phyloP scores from a whole-genome alignment of 2,329 filamentous ascomycete species.

The Alternaria sp. region DNA sequence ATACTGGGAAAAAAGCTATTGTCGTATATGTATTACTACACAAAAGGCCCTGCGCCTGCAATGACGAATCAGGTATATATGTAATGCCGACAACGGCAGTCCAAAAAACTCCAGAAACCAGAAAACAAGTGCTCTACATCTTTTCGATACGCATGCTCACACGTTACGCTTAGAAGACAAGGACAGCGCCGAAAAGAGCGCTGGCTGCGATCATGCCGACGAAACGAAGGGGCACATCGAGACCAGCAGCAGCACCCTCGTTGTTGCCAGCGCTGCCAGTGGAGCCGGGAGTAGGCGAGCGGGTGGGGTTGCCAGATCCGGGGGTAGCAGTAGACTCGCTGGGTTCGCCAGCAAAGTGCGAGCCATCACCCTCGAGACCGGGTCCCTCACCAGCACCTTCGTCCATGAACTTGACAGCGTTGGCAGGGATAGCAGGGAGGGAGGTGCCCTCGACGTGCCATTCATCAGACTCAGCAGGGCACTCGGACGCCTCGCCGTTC shows the following conservation, averaged over 20 bases:
- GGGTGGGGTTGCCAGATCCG: slow-evolving; percentile 39
- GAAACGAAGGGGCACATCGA: slow-evolving; percentile 42
- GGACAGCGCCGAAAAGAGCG: slow-evolving; percentile 41
- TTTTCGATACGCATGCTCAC: slow-evolving; percentile 9
- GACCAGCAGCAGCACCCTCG: slow-evolving; percentile 30
- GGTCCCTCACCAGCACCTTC: slow-evolving; percentile 65
- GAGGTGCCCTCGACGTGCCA: slow-evolving; percentile 63
- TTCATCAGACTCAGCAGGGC: slow-evolving; percentile 61
- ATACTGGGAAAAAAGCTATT: background rate
- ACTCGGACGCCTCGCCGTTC: slow-evolving; percentile 61
- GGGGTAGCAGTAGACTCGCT: slow-evolving; percentile 39
- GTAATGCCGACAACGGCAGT: slow-evolving; percentile 5
- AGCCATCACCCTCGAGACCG: slow-evolving; percentile 62
- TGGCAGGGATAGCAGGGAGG: slow-evolving; percentile 65
- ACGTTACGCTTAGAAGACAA: slow-evolving; percentile 37
- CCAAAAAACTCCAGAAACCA: slow-evolving; percentile 10
- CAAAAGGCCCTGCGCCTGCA: slow-evolving; percentile 17
- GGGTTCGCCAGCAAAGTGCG: slow-evolving; percentile 43
- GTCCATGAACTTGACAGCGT: slow-evolving; percentile 64
- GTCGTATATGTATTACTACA: slow-evolving; percentile 18
- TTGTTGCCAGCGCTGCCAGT: slow-evolving; percentile 10
- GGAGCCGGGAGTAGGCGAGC: slow-evolving; percentile 26
- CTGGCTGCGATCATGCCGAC: slow-evolving; percentile 42
- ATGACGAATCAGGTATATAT: slow-evolving; percentile 20
- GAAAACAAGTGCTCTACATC: slow-evolving; percentile 13